A percentile compares a stretch with the other conserved stretches of the same genome.
Conservation (phyloP, 75 land plant genomes). For the Cryptomeria japonica region DNA sequence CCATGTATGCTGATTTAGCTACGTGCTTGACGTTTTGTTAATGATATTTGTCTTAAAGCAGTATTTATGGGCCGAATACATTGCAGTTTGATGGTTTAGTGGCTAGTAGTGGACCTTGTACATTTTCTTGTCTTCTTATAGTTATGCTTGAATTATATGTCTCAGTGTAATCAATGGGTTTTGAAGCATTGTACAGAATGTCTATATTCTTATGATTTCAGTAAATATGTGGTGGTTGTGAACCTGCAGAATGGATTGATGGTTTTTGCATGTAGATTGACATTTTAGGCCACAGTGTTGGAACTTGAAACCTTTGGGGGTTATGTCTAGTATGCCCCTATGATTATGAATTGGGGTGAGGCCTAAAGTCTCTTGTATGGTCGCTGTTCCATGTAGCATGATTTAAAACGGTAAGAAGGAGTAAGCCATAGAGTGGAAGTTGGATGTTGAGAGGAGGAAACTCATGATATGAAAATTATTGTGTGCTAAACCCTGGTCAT, state of each 20-base stretch:
- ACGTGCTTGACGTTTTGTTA: neutral
- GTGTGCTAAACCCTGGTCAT: neutral
- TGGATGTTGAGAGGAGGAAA: neutral
- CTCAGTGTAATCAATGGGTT: neutral
- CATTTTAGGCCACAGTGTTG: neutral
- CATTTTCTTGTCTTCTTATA: neutral
- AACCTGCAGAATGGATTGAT: neutral
- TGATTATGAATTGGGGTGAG: neutral
- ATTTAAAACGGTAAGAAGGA: neutral
- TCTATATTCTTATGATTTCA: neutral
- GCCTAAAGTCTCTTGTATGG: neutral
- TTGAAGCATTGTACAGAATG: neutral
- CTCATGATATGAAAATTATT: neutral
- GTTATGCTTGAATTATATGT: neutral
- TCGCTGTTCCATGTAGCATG: neutral
- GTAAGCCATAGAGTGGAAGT: neutral
- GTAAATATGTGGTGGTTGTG: neutral
- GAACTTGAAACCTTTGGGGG: neutral
- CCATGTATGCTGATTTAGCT: neutral
- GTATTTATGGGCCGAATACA: neutral
- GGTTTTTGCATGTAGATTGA: neutral
- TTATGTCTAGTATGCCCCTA: neutral
- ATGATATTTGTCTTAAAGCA: neutral
- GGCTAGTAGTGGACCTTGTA: neutral
- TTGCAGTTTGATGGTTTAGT: neutral